Conservation (phyloP, 306 rosid species). For the Argentina anserina region DNA sequence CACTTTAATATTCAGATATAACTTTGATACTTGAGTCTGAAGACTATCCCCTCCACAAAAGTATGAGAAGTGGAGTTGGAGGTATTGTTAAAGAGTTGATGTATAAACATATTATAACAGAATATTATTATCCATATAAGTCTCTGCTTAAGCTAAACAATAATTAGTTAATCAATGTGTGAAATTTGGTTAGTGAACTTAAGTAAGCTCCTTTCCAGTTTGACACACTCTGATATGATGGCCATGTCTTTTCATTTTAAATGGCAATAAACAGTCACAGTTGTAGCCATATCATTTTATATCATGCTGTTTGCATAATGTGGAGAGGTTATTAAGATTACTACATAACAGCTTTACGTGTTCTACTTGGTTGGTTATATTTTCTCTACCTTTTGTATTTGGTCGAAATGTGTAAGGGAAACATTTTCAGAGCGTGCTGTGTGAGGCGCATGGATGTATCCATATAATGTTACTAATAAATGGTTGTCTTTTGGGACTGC, state of each 20-base stretch:
- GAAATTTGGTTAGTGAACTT: not conserved
- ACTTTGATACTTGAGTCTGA: not conserved
- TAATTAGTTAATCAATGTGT: not conserved
- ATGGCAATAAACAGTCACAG: not conserved
- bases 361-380: no score
- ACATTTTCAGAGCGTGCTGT: not conserved
- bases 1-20: not conserved
- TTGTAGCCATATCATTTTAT: not conserved
- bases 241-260: not conserved
- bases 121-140: not conserved
- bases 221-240: not conserved
- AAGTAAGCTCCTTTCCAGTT: not conserved
- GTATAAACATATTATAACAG: not conserved
- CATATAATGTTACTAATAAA: constrained; percentile 6
- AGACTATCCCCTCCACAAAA: not conserved
- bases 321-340: not conserved
- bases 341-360: not conserved
- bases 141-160: not conserved
- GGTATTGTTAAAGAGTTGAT: not conserved
- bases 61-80: not conserved
- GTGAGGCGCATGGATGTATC: not conserved
- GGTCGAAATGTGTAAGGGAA: not conserved
- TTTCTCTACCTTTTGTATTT: not conserved
- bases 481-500: constrained; percentile 26
- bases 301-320: not conserved